Conservation (phyloP, 2,329 filamentous ascomycete species). For the Trichophyton rubrum region DNA sequence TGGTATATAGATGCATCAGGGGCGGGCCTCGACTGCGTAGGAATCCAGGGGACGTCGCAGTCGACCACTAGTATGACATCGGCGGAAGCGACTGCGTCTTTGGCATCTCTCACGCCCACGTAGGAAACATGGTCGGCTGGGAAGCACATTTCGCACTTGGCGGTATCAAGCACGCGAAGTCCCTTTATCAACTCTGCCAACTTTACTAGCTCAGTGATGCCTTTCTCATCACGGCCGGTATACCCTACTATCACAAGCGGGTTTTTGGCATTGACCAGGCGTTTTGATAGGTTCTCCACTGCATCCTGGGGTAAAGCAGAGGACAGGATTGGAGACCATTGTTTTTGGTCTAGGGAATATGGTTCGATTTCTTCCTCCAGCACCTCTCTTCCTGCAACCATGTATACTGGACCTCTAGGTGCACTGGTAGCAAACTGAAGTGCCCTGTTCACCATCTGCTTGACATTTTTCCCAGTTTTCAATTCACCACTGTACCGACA, state of each 20-base stretch:
- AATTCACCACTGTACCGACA: slow-evolving; percentile 74
- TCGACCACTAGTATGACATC: slow-evolving; percentile 78
- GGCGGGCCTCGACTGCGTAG: slow-evolving; percentile 55
- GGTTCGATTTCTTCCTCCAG: slow-evolving; percentile 75
- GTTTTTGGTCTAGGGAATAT: slow-evolving; percentile 53
- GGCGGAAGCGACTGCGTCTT: slow-evolving; percentile 60
- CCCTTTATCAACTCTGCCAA: slow-evolving; percentile 38
- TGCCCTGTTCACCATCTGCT: slow-evolving; percentile 78
- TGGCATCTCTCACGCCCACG: slow-evolving; percentile 62
- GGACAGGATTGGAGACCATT: slow-evolving; percentile 60
- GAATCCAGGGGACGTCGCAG: slow-evolving; percentile 88
- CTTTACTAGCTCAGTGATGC: slow-evolving; percentile 33
- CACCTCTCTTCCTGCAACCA: slow-evolving; percentile 64
- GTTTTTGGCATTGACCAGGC: slow-evolving; percentile 35
- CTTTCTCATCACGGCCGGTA: slow-evolving; percentile 34
- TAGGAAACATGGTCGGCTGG: slow-evolving; percentile 41
- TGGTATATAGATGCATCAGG: slow-evolving; percentile 48
- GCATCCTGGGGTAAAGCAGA: slow-evolving; percentile 45
- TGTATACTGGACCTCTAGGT: slow-evolving; percentile 67
- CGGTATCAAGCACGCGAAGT: slow-evolving; percentile 40
- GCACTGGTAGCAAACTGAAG: slow-evolving; percentile 68
- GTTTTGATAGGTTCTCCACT: slow-evolving; percentile 32
- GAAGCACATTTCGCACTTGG: slow-evolving; percentile 42
- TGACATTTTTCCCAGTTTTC: slow-evolving; percentile 72
- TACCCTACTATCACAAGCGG: slow-evolving; percentile 42